Evolutionary conservation across 78 protist species (phyloP).

Genomic region (Dictyostelium capitatum): DNA sequence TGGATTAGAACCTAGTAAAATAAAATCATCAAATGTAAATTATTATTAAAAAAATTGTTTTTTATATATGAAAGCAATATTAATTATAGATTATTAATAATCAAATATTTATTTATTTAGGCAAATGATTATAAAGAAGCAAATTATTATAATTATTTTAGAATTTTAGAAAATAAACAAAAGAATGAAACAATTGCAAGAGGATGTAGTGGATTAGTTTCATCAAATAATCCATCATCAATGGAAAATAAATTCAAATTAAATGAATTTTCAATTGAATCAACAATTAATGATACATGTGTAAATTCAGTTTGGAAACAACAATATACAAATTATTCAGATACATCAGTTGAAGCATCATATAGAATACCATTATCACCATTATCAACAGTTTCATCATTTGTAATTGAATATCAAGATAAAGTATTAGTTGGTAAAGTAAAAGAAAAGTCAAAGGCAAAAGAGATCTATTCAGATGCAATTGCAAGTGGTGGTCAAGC

Average conservation of each 20-base stretch:
- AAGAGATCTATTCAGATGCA: constrained; percentile 10
- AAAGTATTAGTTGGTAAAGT: constrained; percentile 20
- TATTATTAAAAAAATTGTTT: no score
- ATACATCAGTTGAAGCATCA: constrained; percentile 8
- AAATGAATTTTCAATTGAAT: not conserved
- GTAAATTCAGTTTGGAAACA: not conserved
- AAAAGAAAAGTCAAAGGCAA: constrained; percentile 47
- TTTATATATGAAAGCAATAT: no score
- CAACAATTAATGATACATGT: not conserved
- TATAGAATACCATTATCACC: constrained; percentile 38
- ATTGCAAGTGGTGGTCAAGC: constrained; percentile 75
- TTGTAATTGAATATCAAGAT: constrained; percentile 29
- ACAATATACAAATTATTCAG: not conserved
- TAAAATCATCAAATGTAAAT: no score
- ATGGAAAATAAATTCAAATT: not conserved
- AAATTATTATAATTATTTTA: constrained; percentile 4
- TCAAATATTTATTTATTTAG: no score
- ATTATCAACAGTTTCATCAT: not conserved
- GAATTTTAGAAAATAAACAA: not conserved
- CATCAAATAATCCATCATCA: no score
- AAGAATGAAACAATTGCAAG: not conserved
- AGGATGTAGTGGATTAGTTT: not conserved
- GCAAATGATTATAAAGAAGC: constrained; percentile 24
- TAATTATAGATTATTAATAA: no score
- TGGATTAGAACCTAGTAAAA: no score